phyloP scores from a whole-genome alignment of 1,284 basidiomycete species.

The Ganoderma meredithae region DNA sequence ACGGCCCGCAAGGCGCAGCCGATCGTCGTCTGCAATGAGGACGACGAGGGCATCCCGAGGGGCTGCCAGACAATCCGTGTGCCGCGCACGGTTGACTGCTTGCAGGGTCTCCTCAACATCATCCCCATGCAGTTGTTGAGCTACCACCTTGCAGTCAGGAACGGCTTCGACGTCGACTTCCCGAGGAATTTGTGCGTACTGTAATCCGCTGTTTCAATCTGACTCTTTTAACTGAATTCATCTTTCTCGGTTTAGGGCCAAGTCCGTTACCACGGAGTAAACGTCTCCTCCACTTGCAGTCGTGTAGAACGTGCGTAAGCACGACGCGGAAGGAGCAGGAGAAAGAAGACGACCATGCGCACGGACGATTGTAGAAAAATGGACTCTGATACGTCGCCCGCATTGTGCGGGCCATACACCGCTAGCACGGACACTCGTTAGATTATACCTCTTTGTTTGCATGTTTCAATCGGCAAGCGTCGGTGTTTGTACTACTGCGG shows the following conservation, averaged over 20 bases:
- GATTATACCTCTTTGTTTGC: constrained; percentile 7
- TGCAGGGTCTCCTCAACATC: constrained; percentile 97
- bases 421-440: constrained; percentile 16
- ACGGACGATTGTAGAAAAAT: constrained; percentile 32
- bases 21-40: constrained; percentile 96
- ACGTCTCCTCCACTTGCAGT: constrained; percentile 19
- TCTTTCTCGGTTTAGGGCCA: constrained; percentile 60
- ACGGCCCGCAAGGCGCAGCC: constrained; percentile 96
- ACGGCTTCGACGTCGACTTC: constrained; percentile 99
- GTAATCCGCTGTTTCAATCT: constrained; percentile 20
- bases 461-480: not conserved
- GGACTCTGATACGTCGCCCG: constrained; percentile 24
- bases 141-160: constrained; percentile 96
- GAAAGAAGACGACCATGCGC: constrained; percentile 19
- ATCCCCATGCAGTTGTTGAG: constrained; percentile 96
- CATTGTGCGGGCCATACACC: constrained; percentile 4
- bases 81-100: constrained; percentile 93
- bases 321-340: constrained; percentile 15
- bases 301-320: constrained; percentile 15
- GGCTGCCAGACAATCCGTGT: constrained; percentile 89
- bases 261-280: constrained; percentile 87
- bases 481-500: constrained; percentile 7
- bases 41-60: constrained; percentile 82
- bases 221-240: constrained; percentile 13
- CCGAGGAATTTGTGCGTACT: constrained; percentile 88